These are phyloP conservation scores for Plectosphaerella cucumerina DNA, from an alignment of 2,329 filamentous ascomycete genomes.

Conservation along the genomic window DNA sequence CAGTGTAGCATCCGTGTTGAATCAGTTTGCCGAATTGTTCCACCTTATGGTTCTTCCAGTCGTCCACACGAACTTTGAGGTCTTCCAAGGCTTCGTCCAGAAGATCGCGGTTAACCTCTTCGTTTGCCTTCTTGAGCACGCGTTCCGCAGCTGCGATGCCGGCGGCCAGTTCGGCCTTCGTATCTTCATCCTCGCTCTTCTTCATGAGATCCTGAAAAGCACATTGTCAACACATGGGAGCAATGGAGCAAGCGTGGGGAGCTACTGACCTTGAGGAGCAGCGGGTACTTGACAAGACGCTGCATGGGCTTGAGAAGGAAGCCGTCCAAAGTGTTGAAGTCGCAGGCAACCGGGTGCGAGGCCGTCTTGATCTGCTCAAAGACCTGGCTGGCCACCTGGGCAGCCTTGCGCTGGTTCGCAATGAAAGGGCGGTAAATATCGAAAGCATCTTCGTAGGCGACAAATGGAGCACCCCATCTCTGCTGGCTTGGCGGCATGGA, in stretches of 20 bases:
- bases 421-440: slow-evolving; percentile 96
- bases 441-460: slow-evolving; percentile 80
- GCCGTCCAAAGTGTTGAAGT: slow-evolving; percentile 82
- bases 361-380: slow-evolving; percentile 82
- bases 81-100: slow-evolving; percentile 80
- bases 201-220: slow-evolving; percentile 70
- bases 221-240: slow-evolving; percentile 16
- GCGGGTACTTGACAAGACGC: slow-evolving; percentile 87
- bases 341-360: slow-evolving; percentile 75
- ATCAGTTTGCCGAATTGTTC: slow-evolving; percentile 89
- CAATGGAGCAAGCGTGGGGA: background rate
- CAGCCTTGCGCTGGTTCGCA: slow-evolving; percentile 90
- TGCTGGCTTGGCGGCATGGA: slow-evolving; percentile 72
- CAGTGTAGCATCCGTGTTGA: slow-evolving; percentile 84
- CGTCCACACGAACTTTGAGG: slow-evolving; percentile 77
- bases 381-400: slow-evolving; percentile 74
- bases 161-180: slow-evolving; percentile 65
- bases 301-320: slow-evolving; percentile 98
- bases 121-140: slow-evolving; percentile 80
- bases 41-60: slow-evolving; percentile 92
- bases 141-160: slow-evolving; percentile 81
- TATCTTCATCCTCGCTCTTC: slow-evolving; percentile 70
- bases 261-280: slow-evolving; percentile 70
- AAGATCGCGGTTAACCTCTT: slow-evolving; percentile 84
- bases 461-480: slow-evolving; percentile 93